phyloP scores from a whole-genome alignment of 768 basidiomycete genomes.

The Collybia sp. region DNA sequence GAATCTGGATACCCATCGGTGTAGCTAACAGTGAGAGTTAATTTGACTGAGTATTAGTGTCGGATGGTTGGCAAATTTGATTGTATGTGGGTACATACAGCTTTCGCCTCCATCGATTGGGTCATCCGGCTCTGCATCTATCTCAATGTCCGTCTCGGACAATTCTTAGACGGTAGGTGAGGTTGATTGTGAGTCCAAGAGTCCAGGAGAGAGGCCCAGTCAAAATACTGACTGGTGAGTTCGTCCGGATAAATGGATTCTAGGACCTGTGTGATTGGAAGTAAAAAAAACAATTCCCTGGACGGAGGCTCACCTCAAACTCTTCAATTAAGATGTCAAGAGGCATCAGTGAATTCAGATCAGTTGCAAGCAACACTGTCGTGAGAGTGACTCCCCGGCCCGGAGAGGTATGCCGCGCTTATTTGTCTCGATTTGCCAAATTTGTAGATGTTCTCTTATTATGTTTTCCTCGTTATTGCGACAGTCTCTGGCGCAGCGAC shows the following conservation, averaged over 20 bases:
- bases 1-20: conserved; percentile 80
- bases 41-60: conserved; percentile 48
- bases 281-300: conserved; percentile 5
- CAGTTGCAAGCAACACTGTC: no score
- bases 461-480: no score
- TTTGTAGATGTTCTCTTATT: no score
- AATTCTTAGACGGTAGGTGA: conserved; percentile 57
- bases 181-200: conserved; percentile 34
- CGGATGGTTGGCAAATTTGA: conserved; percentile 7
- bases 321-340: conserved; percentile 77
- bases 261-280: conserved; percentile 55
- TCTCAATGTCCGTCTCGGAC: conserved; percentile 76
- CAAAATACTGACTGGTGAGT: conserved; percentile 71
- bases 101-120: conserved; percentile 55
- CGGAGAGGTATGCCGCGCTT: no score
- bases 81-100: conserved; percentile 31
- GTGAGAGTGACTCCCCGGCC: no score
- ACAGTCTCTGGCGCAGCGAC: no score
- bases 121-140: conserved; percentile 87
- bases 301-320: conserved; percentile 62
- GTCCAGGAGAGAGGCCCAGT: conserved; percentile 16
- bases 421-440: no score
- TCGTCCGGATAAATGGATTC: conserved; percentile 97
- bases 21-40: conserved; percentile 73
- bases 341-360: conserved; percentile 39